Conservation (phyloP, 768 basidiomycete genomes). For the Cubamyces lactineus region DNA sequence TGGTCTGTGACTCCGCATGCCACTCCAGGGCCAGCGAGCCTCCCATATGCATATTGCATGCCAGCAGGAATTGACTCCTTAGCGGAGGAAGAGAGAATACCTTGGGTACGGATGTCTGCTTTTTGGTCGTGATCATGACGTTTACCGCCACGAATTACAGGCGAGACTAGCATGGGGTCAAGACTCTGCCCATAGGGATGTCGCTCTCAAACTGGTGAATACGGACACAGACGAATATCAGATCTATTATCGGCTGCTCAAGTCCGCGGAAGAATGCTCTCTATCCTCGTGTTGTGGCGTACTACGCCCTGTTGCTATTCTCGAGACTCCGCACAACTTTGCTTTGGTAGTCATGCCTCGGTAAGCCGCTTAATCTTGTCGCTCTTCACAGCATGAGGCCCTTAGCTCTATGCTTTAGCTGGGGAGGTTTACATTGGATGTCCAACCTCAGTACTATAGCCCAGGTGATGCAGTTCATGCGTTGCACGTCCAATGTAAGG, state of each 20-base stretch:
- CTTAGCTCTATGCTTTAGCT: neutral
- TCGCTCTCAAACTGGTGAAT: slow-evolving; percentile 3
- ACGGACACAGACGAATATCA: neutral
- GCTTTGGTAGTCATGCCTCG: slow-evolving; percentile 3
- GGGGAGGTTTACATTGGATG: neutral
- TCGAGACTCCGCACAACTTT: slow-evolving; percentile 1
- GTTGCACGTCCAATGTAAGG: neutral
- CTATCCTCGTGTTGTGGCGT: neutral
- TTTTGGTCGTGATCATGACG: too few relatives aligned
- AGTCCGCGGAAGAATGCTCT: neutral
- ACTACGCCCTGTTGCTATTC: neutral
- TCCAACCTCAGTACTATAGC: neutral
- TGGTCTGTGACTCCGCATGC: too few relatives aligned
- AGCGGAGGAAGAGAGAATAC: too few relatives aligned
- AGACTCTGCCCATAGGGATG: neutral
- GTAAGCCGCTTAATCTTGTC: neutral
- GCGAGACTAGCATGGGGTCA: neutral
- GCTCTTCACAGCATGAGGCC: too few relatives aligned
- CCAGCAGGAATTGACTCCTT: too few relatives aligned
- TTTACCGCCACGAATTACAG: too few relatives aligned
- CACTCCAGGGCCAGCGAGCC: too few relatives aligned
- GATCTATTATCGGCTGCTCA: neutral
- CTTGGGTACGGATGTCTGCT: too few relatives aligned
- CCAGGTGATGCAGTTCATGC: neutral
- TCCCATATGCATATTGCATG: too few relatives aligned